phyloP scores from a whole-genome alignment of 2,329 filamentous ascomycete genomes.

The Botrytis tulipae region DNA sequence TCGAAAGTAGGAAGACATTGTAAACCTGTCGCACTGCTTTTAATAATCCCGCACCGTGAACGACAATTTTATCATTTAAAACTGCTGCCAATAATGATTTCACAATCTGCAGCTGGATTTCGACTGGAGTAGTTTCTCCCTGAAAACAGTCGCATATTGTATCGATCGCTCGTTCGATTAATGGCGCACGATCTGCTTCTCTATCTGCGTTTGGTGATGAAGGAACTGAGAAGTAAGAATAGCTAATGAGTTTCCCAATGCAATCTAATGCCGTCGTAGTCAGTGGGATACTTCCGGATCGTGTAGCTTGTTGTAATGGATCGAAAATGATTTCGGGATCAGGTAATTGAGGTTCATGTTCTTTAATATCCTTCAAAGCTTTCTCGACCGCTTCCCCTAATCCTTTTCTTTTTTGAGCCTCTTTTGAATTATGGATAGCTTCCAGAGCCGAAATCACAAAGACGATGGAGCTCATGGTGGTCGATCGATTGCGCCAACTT shows the following conservation, averaged over 20 bases:
- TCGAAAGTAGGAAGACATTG: slow-evolving; percentile 96
- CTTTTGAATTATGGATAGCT: slow-evolving; percentile 85
- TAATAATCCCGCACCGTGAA: slow-evolving; percentile 90
- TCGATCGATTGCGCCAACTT: slow-evolving; percentile 32
- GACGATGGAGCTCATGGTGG: slow-evolving; percentile 86
- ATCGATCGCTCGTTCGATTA: slow-evolving; percentile 97
- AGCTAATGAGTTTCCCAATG: slow-evolving; percentile 98
- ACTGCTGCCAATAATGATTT: slow-evolving; percentile 95
- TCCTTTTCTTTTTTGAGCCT: slow-evolving; percentile 82
- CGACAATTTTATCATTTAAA: slow-evolving; percentile 97
- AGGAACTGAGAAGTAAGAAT: slow-evolving; percentile 90
- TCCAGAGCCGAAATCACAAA: slow-evolving; percentile 94
- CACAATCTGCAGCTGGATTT: slow-evolving; percentile 96
- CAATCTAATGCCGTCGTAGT: slow-evolving; percentile 92
- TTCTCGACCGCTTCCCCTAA: slow-evolving; percentile 78
- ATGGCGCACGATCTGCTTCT: slow-evolving; percentile 55
- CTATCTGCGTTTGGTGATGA: slow-evolving; percentile 44
- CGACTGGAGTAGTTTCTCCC: slow-evolving; percentile 85
- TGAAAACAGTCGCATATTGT: slow-evolving; percentile 99
- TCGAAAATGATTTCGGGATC: slow-evolving; percentile 91
- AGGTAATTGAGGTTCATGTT: slow-evolving; percentile 75
- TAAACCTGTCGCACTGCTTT: slow-evolving; percentile 98
- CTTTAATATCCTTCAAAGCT: slow-evolving; percentile 82
- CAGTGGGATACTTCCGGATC: slow-evolving; percentile 78
- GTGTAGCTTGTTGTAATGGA: slow-evolving; percentile 85